phyloP scores from a whole-genome alignment of 2,329 filamentous ascomycete genomes.

The Laburnicola sp. region DNA sequence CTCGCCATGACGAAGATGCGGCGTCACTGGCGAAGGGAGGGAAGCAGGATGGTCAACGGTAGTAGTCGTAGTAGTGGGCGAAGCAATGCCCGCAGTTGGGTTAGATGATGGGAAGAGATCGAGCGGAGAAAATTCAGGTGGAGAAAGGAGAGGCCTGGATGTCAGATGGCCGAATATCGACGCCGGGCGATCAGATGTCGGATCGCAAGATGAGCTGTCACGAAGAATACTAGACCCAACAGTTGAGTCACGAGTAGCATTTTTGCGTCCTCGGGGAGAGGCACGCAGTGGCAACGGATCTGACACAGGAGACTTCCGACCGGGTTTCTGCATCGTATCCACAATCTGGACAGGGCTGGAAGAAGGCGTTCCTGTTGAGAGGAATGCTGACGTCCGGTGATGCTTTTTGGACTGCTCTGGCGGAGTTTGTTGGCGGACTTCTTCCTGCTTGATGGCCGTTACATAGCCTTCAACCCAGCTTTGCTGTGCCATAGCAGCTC shows the following conservation, averaged over 20 bases:
- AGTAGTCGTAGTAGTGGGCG: slow-evolving; percentile 37
- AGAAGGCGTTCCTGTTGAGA: slow-evolving; percentile 28
- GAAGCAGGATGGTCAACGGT: slow-evolving; percentile 37
- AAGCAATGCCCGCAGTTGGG: slow-evolving; percentile 29
- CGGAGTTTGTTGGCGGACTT: slow-evolving; percentile 21
- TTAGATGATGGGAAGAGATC: slow-evolving; percentile 35
- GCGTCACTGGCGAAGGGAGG: slow-evolving; percentile 43
- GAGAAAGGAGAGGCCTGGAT: slow-evolving; percentile 26
- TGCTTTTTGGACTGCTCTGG: slow-evolving; percentile 14
- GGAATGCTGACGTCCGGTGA: slow-evolving; percentile 32
- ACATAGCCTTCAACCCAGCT: slow-evolving; percentile 45
- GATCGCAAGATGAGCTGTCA: slow-evolving; percentile 36
- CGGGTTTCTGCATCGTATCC: slow-evolving; percentile 21
- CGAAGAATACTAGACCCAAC: slow-evolving; percentile 26
- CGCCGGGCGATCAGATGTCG: slow-evolving; percentile 18
- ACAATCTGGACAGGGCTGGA: slow-evolving; percentile 24
- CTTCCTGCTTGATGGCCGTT: slow-evolving; percentile 40
- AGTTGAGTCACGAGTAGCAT: slow-evolving; percentile 18
- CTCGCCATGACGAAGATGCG: slow-evolving; percentile 32
- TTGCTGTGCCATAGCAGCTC: slow-evolving; percentile 51
- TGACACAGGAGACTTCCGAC: slow-evolving; percentile 19
- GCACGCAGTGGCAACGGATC: slow-evolving; percentile 27
- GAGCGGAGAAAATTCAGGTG: slow-evolving; percentile 36
- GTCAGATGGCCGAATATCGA: slow-evolving; percentile 16
- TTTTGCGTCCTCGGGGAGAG: slow-evolving; percentile 30